Conservation (phyloP, 345 rosid species). For the Schrenkiella parvula region DNA sequence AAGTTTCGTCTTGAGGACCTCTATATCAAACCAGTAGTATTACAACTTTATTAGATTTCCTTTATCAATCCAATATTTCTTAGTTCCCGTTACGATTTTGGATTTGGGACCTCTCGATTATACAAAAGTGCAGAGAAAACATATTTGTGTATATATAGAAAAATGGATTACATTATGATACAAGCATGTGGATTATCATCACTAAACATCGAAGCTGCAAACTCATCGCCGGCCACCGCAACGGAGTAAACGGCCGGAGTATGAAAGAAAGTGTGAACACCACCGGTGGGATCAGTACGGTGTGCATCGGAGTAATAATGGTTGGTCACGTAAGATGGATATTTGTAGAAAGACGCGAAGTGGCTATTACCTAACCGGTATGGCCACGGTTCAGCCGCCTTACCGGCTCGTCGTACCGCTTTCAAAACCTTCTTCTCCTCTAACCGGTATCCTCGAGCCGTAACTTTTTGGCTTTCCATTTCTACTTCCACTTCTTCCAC, state of each 20-base stretch:
- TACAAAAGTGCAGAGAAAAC: not conserved
- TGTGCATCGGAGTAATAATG: slow-evolving; percentile 62
- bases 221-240: slow-evolving; percentile 80
- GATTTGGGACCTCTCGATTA: not conserved
- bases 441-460: slow-evolving; percentile 50
- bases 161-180: slow-evolving; percentile 50
- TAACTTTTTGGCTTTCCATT: slow-evolving; percentile 79
- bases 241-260: slow-evolving; percentile 77
- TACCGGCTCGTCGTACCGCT: slow-evolving; percentile 66
- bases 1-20: not conserved
- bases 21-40: not conserved
- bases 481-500: slow-evolving; percentile 87
- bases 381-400: slow-evolving; percentile 94
- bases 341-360: slow-evolving; percentile 74
- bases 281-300: slow-evolving; percentile 38
- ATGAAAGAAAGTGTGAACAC: slow-evolving; percentile 67
- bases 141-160: not conserved
- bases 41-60: not conserved
- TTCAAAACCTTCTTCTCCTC: slow-evolving; percentile 72
- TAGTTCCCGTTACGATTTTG: not conserved
- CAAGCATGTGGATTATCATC: slow-evolving; percentile 93
- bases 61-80: not conserved
- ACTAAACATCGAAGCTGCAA: slow-evolving; percentile 78
- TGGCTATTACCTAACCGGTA: slow-evolving; percentile 67
- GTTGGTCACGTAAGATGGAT: slow-evolving; percentile 66